Base-by-base conservation (phyloP, 2,329 filamentous ascomycete genomes). In the Ascochyta pisi region DNA sequence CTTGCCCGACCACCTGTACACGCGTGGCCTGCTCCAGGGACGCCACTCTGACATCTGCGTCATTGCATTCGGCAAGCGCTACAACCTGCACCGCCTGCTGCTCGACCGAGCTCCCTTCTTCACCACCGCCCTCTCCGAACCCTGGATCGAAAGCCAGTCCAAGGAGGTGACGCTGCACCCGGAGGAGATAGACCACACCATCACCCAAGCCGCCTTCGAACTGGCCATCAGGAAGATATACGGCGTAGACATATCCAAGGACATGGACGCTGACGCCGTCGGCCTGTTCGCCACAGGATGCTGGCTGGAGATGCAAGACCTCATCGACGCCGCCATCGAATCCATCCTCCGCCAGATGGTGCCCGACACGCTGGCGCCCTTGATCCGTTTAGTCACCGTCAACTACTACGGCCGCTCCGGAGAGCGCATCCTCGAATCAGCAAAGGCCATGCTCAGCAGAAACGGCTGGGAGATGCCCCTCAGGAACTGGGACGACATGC, bases 51-150 rank as follows among this genome's bases (percentile, higher is more conserved):
- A 85, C 61, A 84, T 85, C 46, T 80, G 79, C 22, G 69, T 85
- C 45, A 72, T 79, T 51, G 83, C 82, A 1, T 85, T 85, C 63
- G 79, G 79, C 9, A 78, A 79, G 39, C 73, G 73, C 43, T 85
- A 85, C 67, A 77, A 76, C 54, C 75, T 85, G 6, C 83, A 85
- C 63, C 81, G 83, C 16, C 71, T 85, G 8, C 77, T 85, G 19
- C 79, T 85, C 19, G 83, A 84, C 64, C 79, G 81, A 47, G 81
- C 83, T 4, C 82, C 82, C 0, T 85, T 84, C 76, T 85, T 85
- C 67, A 77, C 79, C 2, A 80, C 79, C 13, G 82, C 82, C 13
- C 73, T 85, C 23, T 83, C 81, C 0, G 82, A 80, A 33, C 81
- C 82, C n/a, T 85, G 83, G 83, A 72, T 82, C 9, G 83, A 85